Base-by-base conservation (phyloP, 257 asterid genomes). In the Apocynum venetum region DNA sequence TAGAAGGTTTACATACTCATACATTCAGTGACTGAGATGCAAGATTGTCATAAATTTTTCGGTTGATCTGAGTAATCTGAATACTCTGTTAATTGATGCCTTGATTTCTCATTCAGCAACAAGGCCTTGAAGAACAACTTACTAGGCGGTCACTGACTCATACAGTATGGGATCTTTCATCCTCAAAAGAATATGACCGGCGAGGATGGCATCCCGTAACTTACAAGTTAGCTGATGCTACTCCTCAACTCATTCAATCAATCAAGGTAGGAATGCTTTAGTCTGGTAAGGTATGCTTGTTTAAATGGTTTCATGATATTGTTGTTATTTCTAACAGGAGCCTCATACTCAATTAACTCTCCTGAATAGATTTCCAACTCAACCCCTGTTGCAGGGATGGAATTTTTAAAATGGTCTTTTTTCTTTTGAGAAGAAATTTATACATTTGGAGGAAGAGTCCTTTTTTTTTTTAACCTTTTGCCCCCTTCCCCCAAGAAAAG, bases 151-250 rank as follows among this genome's bases (percentile, higher is more conserved):
- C 98, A 15, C 72, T 96, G 83, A 91, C 97, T 80, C 98, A 96
- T 85, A 91, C 97, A 78, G 81, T 96, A 48, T 96, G 99, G 99
- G 97, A 91, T 84, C 88, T 87, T 80, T 78, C 91, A 75, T 83
- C 97, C 43, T 87, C 95, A 36, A 83, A 84, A 84, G 92, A 87
- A 75, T 94, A 84, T 81, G 84, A 91, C 47, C 86, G 97, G 74
- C 89, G 82, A 85, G 97, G 98, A 77, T 96, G 99, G 99, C 99
- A 96, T 89, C 99, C 98, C n/a, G 78, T 83, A 82, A 90, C 97
- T 72, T 96, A 93, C 89, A 96, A 93, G 84, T 86, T 93, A 87
- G 91, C 80, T 9, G 99, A 96, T 84, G 94, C 98, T 49, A 91
- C 92, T 73, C 84, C 97, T 43, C 38, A 6, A 73, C 92, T 96